Conservation (phyloP, 2,329 filamentous ascomycete genomes). For the Fonsecaea nubica region DNA sequence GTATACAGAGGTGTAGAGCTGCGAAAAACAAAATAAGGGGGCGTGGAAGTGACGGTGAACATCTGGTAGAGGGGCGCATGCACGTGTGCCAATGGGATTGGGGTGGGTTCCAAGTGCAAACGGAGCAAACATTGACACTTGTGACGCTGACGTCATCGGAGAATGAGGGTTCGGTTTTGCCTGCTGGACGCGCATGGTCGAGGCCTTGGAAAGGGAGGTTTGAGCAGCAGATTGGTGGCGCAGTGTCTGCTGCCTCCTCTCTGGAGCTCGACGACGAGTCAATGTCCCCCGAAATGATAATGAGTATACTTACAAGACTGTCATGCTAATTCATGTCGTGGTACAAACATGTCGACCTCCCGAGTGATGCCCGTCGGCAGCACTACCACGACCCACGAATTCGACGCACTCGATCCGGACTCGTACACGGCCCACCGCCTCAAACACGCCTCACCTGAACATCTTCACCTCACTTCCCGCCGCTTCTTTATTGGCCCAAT, state of each 20-base stretch:
- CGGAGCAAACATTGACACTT: slow-evolving; percentile 8
- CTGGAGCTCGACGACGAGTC: neutral
- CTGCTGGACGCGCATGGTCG: neutral
- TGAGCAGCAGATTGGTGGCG: neutral
- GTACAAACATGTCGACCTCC: slow-evolving; percentile 25
- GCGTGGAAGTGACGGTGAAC: slow-evolving; percentile 4
- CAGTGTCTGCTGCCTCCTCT: neutral
- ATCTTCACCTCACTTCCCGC: slow-evolving; percentile 66
- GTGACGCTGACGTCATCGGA: neutral
- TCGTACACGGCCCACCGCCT: slow-evolving; percentile 63
- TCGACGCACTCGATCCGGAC: slow-evolving; percentile 52
- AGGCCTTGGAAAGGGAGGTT: neutral
- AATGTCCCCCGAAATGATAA: neutral
- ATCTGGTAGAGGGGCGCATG: slow-evolving; percentile 13
- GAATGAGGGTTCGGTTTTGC: neutral
- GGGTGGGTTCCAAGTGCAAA: slow-evolving; percentile 3
- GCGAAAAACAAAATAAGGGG: neutral
- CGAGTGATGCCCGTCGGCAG: slow-evolving; percentile 31
- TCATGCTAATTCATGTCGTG: neutral
- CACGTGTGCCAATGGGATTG: slow-evolving; percentile 8
- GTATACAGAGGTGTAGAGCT: neutral
- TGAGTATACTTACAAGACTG: neutral
- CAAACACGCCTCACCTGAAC: slow-evolving; percentile 66
- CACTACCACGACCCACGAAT: slow-evolving; percentile 25
- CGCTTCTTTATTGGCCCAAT: slow-evolving; percentile 71